These are phyloP conservation scores for Astrothelium macrocarpum DNA, from an alignment of 495 filamentous ascomycete genomes.

Conservation along the genomic window DNA sequence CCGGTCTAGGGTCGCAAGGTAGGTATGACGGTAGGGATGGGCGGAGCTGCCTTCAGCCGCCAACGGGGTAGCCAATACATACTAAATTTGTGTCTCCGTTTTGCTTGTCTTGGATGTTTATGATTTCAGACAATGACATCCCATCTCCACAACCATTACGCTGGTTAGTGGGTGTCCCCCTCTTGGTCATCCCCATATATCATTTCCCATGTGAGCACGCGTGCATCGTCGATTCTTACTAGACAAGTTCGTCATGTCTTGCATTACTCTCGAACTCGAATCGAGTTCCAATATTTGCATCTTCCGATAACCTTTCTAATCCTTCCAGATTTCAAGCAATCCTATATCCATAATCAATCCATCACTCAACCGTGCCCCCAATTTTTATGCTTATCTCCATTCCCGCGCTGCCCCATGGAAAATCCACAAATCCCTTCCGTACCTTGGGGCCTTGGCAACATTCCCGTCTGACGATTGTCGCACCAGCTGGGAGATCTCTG, in stretches of 20 bases:
- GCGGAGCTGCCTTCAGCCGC: slow-evolving; percentile 1
- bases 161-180: background rate
- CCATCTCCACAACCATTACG: too few relatives aligned
- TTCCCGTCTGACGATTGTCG: too few relatives aligned
- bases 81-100: background rate
- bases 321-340: background rate
- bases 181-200: background rate
- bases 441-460: too few relatives aligned
- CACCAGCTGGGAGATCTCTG: background rate
- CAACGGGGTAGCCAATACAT: background rate
- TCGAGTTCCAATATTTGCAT: background rate
- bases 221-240: background rate
- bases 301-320: background rate
- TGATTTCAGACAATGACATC: too few relatives aligned
- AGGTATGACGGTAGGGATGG: too few relatives aligned
- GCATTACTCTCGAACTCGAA: background rate
- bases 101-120: too few relatives aligned
- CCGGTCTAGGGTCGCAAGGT: too few relatives aligned
- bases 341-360: background rate
- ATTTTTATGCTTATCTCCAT: background rate
- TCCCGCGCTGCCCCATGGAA: too few relatives aligned
- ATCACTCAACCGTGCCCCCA: background rate
- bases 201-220: background rate
- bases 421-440: too few relatives aligned
- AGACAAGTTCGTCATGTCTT: too few relatives aligned